These are phyloP conservation scores for Bidens hawaiensis DNA, from an alignment of 140 eudicot genomes.

Conservation along the genomic window DNA sequence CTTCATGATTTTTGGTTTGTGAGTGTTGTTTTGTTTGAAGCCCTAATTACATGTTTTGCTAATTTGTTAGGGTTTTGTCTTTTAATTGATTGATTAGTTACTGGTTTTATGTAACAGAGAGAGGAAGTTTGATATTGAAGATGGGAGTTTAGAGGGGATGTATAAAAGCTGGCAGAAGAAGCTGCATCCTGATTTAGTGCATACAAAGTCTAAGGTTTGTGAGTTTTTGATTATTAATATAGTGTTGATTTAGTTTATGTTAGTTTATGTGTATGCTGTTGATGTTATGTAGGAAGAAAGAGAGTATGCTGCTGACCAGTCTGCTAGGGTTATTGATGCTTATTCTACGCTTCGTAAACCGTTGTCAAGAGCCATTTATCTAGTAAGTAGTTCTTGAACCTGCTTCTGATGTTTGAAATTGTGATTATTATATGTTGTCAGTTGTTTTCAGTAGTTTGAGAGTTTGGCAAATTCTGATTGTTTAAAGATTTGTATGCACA, in stretches of 20 bases:
- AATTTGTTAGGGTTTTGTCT: no score
- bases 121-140: conserved; percentile 52
- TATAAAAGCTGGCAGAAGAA: conserved; percentile 93
- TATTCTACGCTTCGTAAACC: conserved; percentile 74
- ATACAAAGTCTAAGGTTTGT: conserved; percentile 74
- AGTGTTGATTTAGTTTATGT: not conserved
- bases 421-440: no score
- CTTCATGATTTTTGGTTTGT: conserved; percentile 74
- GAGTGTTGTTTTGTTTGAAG: conserved; percentile 23
- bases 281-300: conserved; percentile 55
- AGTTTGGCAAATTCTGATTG: no score
- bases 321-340: conserved; percentile 83
- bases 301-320: conserved; percentile 95
- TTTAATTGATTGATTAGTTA: not conserved
- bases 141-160: conserved; percentile 60
- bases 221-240: not conserved
- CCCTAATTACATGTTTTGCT: no score
- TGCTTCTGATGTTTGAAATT: no score
- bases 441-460: no score
- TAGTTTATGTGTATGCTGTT: not conserved
- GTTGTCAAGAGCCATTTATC: conserved; percentile 67
- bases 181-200: conserved; percentile 89
- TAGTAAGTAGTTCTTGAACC: no score
- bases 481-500: no score
- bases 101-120: conserved; percentile 38